A percentile compares a stretch with the other conserved stretches of the same genome.
phyloP scores from a whole-genome alignment of 495 filamentous ascomycete genomes.

The Cladorrhinum samala region DNA sequence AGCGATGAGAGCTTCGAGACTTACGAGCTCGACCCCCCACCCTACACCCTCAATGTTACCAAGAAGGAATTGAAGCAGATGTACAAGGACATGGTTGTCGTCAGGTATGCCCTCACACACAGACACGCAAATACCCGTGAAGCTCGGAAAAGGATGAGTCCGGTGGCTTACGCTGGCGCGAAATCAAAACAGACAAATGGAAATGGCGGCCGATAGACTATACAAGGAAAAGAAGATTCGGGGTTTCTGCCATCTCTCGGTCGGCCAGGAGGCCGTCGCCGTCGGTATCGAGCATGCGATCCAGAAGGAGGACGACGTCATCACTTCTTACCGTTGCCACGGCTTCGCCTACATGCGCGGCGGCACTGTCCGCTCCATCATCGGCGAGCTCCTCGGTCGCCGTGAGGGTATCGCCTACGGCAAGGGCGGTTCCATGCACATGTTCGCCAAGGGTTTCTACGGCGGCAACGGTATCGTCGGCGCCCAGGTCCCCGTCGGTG shows the following conservation, averaged over 20 bases:
- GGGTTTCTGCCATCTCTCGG: slow-evolving; percentile 98
- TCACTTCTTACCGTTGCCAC: slow-evolving; percentile 98
- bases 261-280: slow-evolving; percentile 95
- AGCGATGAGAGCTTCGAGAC: slow-evolving; percentile 99
- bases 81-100: slow-evolving; percentile 94
- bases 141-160: too few species aligned
- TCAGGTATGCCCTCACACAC: too few species aligned
- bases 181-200: slow-evolving; percentile 85
- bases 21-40: slow-evolving; percentile 93
- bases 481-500: slow-evolving; percentile 96
- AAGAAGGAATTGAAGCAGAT: slow-evolving; percentile 98
- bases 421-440: slow-evolving; percentile 99
- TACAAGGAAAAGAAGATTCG: slow-evolving; percentile 99
- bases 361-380: slow-evolving; percentile 83
- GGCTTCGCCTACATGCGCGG: slow-evolving; percentile 97
- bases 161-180: slow-evolving; percentile 4
- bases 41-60: slow-evolving; percentile 84
- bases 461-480: slow-evolving; percentile 99
- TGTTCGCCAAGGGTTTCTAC: slow-evolving; percentile 98
- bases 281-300: slow-evolving; percentile 96
- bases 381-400: slow-evolving; percentile 91
- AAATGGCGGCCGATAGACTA: slow-evolving; percentile 94
- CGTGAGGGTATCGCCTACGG: slow-evolving; percentile 96
- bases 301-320: slow-evolving; percentile 82
- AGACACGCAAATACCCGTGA: too few species aligned